Evolutionary conservation across 768 basidiomycete species (phyloP).

Genomic region (Podaxis sp.): DNA sequence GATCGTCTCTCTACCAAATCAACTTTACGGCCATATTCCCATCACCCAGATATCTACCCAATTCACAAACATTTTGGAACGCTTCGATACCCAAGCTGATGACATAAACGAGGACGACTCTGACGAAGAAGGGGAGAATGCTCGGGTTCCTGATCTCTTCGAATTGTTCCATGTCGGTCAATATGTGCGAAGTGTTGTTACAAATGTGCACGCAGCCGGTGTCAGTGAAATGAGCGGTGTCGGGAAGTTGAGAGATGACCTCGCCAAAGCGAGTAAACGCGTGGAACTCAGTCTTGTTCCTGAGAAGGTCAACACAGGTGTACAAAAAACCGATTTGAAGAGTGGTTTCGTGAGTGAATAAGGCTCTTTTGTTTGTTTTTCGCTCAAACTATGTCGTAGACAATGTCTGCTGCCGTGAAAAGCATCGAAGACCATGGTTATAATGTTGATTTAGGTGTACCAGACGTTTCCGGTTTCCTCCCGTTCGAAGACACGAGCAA

Average conservation of each 20-base stretch:
- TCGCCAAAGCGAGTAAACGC: conserved; percentile 65
- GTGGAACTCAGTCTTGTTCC: conserved; percentile 87
- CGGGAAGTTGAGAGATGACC: conserved; percentile 65
- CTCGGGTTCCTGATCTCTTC: conserved; percentile 62
- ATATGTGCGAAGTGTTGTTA: conserved; percentile 79
- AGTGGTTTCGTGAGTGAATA: conserved; percentile 65
- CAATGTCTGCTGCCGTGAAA: conserved; percentile 72
- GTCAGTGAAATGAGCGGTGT: conserved; percentile 56
- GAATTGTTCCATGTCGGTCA: conserved; percentile 84
- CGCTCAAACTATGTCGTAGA: conserved; percentile 41
- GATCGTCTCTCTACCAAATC: conserved; percentile 92
- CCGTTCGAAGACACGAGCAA: conserved; percentile 67
- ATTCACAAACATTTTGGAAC: conserved; percentile 71
- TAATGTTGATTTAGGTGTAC: conserved; percentile 79
- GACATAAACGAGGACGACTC: conserved; percentile 46
- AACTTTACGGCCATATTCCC: conserved; percentile 90
- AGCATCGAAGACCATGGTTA: conserved; percentile 96
- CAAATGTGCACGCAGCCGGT: conserved; percentile 66
- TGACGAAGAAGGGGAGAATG: conserved; percentile 44
- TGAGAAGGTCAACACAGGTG: conserved; percentile 78
- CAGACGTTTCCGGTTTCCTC: conserved; percentile 81
- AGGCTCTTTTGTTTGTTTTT: conserved; percentile 6
- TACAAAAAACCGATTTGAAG: conserved; percentile 76
- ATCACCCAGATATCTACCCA: conserved; percentile 89
- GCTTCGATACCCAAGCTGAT: conserved; percentile 53